phyloP scores from a whole-genome alignment of 139 green algal species.

The Chlorella sorokiniana region DNA sequence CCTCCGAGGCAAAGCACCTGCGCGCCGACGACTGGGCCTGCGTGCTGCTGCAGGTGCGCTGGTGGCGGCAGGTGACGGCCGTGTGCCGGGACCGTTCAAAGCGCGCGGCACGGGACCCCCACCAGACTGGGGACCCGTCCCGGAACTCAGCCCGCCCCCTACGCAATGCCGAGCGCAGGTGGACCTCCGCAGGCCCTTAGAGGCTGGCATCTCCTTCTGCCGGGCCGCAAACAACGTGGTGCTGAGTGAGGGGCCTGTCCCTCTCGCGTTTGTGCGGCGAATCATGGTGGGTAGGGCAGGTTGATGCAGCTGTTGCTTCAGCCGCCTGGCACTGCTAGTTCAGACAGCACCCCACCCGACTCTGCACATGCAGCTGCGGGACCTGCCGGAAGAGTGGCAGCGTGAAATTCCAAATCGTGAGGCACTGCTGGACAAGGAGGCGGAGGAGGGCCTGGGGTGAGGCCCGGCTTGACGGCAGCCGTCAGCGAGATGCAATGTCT shows the following conservation, averaged over 20 bases:
- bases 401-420: conserved; percentile 7
- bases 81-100: not conserved
- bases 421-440: not conserved
- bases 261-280: conserved; percentile 23
- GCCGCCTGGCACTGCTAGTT: not conserved
- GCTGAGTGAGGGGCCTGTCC: conserved; percentile 65
- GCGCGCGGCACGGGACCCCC: not conserved
- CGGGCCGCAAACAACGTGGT: conserved; percentile 68
- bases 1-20: conserved; percentile 56
- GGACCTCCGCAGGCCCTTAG: conserved; percentile 55
- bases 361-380: not conserved
- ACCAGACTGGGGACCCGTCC: not conserved
- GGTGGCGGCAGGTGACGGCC: too few relatives aligned
- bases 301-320: not conserved
- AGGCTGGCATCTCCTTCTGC: conserved; percentile 55
- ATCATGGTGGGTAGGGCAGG: not conserved
- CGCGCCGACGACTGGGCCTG: conserved; percentile 62
- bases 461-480: too few relatives aligned
- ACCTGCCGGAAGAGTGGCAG: conserved; percentile 18
- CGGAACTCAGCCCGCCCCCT: not conserved
- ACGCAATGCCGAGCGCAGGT: conserved; percentile 30
- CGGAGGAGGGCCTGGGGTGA: too few relatives aligned
- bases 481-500: too few relatives aligned
- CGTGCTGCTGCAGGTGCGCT: conserved; percentile 40
- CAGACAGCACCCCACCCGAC: not conserved